phyloP scores from a whole-genome alignment of 2,329 filamentous ascomycete species.

The Tolypocladium paradoxum region DNA sequence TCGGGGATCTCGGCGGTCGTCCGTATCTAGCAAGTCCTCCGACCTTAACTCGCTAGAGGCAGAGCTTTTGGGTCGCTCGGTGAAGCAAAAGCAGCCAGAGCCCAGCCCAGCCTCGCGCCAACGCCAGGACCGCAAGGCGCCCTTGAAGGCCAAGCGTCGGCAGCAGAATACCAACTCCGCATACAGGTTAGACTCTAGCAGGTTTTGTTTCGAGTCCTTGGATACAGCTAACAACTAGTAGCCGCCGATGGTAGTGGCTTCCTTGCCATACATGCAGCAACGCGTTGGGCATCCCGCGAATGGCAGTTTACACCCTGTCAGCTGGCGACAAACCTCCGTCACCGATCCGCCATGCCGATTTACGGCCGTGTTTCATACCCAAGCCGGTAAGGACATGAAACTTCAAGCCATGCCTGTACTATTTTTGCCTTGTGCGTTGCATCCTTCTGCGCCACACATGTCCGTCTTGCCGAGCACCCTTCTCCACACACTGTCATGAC shows the following conservation, averaged over 20 bases:
- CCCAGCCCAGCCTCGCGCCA: constrained; percentile 10
- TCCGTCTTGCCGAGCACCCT: not conserved
- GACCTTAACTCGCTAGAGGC: constrained; percentile 28
- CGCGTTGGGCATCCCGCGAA: not conserved
- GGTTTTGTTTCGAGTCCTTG: not conserved
- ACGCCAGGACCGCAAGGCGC: constrained; percentile 8
- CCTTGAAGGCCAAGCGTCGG: constrained; percentile 18
- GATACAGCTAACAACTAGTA: constrained; percentile 5
- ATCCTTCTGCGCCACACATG: not conserved
- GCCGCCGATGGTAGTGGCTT: constrained; percentile 23
- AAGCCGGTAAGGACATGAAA: not conserved
- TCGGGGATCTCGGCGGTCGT: constrained; percentile 17
- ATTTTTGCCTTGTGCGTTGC: not conserved
- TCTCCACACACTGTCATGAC: constrained; percentile 8
- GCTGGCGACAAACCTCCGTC: too few species aligned
- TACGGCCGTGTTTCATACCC: not conserved
- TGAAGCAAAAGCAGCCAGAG: constrained; percentile 18
- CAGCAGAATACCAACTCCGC: constrained; percentile 25
- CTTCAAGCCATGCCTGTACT: not conserved
- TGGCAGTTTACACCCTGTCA: not conserved
- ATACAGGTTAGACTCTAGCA: constrained; percentile 20
- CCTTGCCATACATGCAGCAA: not conserved
- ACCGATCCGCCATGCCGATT: not conserved
- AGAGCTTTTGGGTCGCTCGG: constrained; percentile 23
- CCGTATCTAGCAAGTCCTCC: constrained; percentile 21